Base-by-base conservation (phyloP, 805 yeast genomes). In the Candida corydali region DNA sequence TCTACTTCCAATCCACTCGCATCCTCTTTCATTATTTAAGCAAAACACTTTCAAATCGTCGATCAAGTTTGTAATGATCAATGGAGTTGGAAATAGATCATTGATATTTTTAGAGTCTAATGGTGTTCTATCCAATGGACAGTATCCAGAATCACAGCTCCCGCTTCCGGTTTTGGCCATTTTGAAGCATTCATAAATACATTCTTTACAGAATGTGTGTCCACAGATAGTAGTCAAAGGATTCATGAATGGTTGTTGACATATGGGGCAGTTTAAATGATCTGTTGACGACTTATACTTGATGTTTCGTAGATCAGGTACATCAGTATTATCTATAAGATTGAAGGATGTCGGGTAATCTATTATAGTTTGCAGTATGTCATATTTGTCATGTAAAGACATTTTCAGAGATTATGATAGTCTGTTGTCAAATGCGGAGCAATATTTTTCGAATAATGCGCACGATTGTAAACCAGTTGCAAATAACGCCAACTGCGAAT, bases 161-260 rank as follows among this genome's bases (percentile, higher is more conserved):
- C 30, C 29, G 9, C 17, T 29, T 17, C 25, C 26, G 14, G 26
- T 29, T 44, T 54, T 29, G 52, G 69, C 31, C 67, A 47, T 36
- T 54, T 58, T 65, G 17, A 75, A 52, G 31, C 74, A 65, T 44
- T 71, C 77, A 35, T 52, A 46, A 4, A 80, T 59, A 48, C 87
- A 80, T 8, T 57, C 62, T 38, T 64, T 63, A 54, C 88, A 81
- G 46, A 80, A 81, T 0, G 83, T 77, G 50, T 81, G 87, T 1
- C 84, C 83, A 57, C 88, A 81, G 1, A 65, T 53, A 1, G 87
- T 82, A 5, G 80, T 73, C 43, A 70, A 61, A 1, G 88, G 87
- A 24, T 66, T 65, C 6, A 77, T 65, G 43, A 81, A 74, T 4
- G 84, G 83, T 26, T 72, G 70, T 41, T 76, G 80, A 54, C 88